Evolutionary conservation across 2,329 filamentous ascomycete species (phyloP).

Genomic region (Fusarium domesticum): DNA sequence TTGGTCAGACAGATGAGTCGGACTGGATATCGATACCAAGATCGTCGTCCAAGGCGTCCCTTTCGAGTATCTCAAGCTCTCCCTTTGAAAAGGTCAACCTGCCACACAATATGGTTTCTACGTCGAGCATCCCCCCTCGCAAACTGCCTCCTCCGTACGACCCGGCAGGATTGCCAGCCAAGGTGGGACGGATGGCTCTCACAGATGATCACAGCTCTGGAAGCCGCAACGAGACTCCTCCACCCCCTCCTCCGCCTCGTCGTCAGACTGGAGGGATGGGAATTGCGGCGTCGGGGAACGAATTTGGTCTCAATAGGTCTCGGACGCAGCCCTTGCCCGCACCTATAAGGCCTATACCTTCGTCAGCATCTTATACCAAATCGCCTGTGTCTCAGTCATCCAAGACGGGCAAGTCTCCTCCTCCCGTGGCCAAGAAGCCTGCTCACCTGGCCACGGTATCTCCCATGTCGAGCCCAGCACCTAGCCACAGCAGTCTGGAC

Average conservation of each 20-base stretch:
- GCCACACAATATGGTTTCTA: slow-evolving; percentile 44
- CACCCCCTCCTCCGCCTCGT: slow-evolving; percentile 46
- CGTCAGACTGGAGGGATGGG: slow-evolving; percentile 35
- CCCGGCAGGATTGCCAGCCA: slow-evolving; percentile 43
- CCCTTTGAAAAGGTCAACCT: slow-evolving; percentile 57
- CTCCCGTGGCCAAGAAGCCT: slow-evolving; percentile 62
- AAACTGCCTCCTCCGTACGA: slow-evolving; percentile 54
- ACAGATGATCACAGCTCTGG: slow-evolving; percentile 37
- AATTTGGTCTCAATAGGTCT: slow-evolving; percentile 21
- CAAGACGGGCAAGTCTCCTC: slow-evolving; percentile 43
- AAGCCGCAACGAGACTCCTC: slow-evolving; percentile 37
- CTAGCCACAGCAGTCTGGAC: slow-evolving; percentile 18
- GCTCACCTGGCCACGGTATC: slow-evolving; percentile 45
- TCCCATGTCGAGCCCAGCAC: slow-evolving; percentile 23
- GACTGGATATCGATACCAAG: slow-evolving; percentile 76
- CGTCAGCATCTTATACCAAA: slow-evolving; percentile 33
- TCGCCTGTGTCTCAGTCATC: slow-evolving; percentile 32
- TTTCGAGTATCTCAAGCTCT: slow-evolving; percentile 57
- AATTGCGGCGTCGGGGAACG: slow-evolving; percentile 11
- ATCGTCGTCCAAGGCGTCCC: slow-evolving; percentile 50
- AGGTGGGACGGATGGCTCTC: slow-evolving; percentile 43
- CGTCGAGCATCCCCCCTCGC: slow-evolving; percentile 44
- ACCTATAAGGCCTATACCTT: slow-evolving; percentile 32
- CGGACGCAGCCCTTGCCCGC: slow-evolving; percentile 29
- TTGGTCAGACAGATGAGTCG: slow-evolving; percentile 66